Evolutionary conservation across 192 early-diverging fungal genomes (phyloP).

Genomic region (Ambispora gerdemannii): DNA sequence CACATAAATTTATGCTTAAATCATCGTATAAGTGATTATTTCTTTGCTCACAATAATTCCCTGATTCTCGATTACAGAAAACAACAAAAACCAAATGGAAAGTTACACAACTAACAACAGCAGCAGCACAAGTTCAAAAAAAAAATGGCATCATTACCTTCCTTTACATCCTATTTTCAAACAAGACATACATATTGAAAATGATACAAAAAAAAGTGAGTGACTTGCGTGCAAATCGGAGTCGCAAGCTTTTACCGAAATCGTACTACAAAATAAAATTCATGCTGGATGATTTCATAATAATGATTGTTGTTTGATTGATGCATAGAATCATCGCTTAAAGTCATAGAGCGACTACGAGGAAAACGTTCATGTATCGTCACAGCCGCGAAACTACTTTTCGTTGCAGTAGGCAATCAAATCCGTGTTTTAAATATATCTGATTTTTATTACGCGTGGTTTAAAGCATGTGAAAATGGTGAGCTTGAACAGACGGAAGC

Average conservation of each 20-base stretch:
- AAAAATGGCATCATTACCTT: neutral
- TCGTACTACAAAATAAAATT: no score
- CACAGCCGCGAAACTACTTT: neutral
- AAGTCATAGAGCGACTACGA: neutral
- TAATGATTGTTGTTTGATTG: no score
- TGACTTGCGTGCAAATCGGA: no score
- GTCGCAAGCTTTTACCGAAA: no score
- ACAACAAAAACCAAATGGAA: no score
- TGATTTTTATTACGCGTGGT: constrained; percentile 14
- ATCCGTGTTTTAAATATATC: constrained; percentile 20
- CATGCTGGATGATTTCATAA: no score
- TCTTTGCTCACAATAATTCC: no score
- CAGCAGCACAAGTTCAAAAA: no score
- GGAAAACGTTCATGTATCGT: constrained; percentile 23
- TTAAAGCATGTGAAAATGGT: neutral
- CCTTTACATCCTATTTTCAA: neutral
- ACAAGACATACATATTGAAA: neutral
- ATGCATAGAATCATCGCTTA: neutral
- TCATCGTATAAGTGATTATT: no score
- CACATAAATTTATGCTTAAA: no score
- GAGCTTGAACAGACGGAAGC: neutral
- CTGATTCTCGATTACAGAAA: no score
- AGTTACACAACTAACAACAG: no score
- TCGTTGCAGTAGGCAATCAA: constrained; percentile 19
- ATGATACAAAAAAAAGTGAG: neutral